phyloP scores from a whole-genome alignment of 2,329 filamentous ascomycete genomes.

The Paradendryphiella salina region DNA sequence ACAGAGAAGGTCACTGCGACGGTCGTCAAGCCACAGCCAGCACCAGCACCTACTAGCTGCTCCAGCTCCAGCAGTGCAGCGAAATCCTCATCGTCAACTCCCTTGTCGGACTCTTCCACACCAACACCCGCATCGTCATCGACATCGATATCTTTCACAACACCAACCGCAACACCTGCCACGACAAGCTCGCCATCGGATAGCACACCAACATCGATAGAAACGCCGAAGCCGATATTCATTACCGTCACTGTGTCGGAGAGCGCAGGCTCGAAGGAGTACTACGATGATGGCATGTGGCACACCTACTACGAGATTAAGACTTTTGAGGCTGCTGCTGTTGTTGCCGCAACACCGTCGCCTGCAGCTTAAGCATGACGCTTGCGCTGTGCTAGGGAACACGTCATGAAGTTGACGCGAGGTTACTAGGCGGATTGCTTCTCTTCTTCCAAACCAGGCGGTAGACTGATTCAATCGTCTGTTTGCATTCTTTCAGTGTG shows the following conservation, averaged over 20 bases:
- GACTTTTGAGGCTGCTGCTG: slow-evolving; percentile 27
- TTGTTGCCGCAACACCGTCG: slow-evolving; percentile 8
- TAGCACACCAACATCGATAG: slow-evolving; percentile 16
- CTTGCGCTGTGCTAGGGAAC: too few relatives aligned
- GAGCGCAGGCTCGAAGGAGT: slow-evolving; percentile 37
- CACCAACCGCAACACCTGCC: slow-evolving; percentile 16
- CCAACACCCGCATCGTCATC: slow-evolving; percentile 5
- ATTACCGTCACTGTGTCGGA: slow-evolving; percentile 38
- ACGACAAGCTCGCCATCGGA: slow-evolving; percentile 13
- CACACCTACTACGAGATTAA: slow-evolving; percentile 50
- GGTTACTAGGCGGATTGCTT: neutral
- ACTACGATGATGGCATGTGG: slow-evolving; percentile 53
- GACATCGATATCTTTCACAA: slow-evolving; percentile 25
- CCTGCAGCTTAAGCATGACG: neutral
- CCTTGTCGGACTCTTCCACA: neutral
- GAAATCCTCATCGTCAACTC: slow-evolving; percentile 5
- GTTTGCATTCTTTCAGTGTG: slow-evolving; percentile 8
- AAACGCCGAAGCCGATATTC: slow-evolving; percentile 31
- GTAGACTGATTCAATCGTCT: slow-evolving; percentile 8
- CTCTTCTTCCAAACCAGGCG: neutral
- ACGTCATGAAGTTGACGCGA: too few relatives aligned
- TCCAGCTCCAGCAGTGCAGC: slow-evolving; percentile 18
- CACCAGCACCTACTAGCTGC: slow-evolving; percentile 17
- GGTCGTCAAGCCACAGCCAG: slow-evolving; percentile 15
- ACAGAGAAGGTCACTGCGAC: slow-evolving; percentile 33